These are phyloP conservation scores for Penicillium tannophilum DNA, from an alignment of 495 filamentous ascomycete species.

Conservation along the genomic window DNA sequence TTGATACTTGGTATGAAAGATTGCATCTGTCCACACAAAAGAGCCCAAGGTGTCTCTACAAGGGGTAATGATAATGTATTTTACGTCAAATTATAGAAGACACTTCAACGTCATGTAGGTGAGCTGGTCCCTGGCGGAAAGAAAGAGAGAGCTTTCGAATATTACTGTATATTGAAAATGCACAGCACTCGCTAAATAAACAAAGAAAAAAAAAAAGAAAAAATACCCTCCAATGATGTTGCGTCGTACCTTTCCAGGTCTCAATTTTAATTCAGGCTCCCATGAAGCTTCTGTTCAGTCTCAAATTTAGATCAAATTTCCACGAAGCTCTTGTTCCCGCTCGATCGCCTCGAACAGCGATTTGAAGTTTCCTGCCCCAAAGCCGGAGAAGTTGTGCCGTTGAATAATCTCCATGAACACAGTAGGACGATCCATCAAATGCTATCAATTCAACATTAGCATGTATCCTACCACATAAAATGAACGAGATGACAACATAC, in stretches of 20 bases:
- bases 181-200: background rate
- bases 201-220: background rate
- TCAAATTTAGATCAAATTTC: slow-evolving; percentile 57
- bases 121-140: too few relatives aligned
- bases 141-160: too few relatives aligned
- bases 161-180: background rate
- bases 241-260: background rate
- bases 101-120: too few relatives aligned
- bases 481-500: slow-evolving; percentile 26
- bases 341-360: slow-evolving; percentile 91
- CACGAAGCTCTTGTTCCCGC: slow-evolving; percentile 79
- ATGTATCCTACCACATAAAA: background rate
- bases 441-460: slow-evolving; percentile 47
- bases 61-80: too few relatives aligned
- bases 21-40: too few relatives aligned
- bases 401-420: slow-evolving; percentile 96
- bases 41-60: too few relatives aligned
- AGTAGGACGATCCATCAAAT: slow-evolving; percentile 87
- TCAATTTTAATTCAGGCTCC: background rate
- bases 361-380: slow-evolving; percentile 95
- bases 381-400: slow-evolving; percentile 80
- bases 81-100: too few relatives aligned
- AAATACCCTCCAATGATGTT: background rate
- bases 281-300: background rate
- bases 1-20: too few relatives aligned